Percentiles rank a stretch among this genome's conserved stretches.
phyloP scores from a whole-genome alignment of 2,329 filamentous ascomycete genomes.

The Daldinia sp. region DNA sequence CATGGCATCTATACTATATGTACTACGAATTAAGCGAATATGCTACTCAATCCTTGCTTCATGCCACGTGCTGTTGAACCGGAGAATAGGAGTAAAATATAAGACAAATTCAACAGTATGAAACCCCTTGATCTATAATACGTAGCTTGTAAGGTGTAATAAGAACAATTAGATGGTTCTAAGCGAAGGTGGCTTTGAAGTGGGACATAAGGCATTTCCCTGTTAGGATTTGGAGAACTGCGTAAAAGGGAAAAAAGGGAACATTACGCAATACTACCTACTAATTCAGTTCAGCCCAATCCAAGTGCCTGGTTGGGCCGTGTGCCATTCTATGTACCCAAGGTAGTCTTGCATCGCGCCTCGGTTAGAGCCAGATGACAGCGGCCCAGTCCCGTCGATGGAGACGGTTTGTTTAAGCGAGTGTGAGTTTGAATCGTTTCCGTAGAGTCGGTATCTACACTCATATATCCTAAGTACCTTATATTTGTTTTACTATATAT shows the following conservation, averaged over 20 bases:
- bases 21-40: background rate
- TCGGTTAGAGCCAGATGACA: constrained; percentile 34
- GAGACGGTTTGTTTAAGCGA: constrained; percentile 33
- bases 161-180: constrained; percentile 13
- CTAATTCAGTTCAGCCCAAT: constrained; percentile 37
- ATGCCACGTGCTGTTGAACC: background rate
- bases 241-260: constrained; percentile 10
- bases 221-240: constrained; percentile 23
- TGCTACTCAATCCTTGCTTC: background rate
- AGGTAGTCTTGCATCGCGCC: constrained; percentile 32
- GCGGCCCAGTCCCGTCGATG: constrained; percentile 22
- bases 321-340: constrained; percentile 18
- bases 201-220: constrained; percentile 23
- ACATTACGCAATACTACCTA: constrained; percentile 31
- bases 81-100: background rate
- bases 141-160: background rate
- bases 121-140: background rate
- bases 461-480: background rate
- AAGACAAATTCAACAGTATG: background rate
- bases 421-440: background rate
- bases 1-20: background rate
- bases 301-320: constrained; percentile 33
- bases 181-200: constrained; percentile 34
- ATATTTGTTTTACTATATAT: background rate
- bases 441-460: background rate